Evolutionary conservation across 164 flowering plant species (phyloP), one percentile per base, ranked within the genome.

Genomic region (Stephania yunnanensis): DNA sequence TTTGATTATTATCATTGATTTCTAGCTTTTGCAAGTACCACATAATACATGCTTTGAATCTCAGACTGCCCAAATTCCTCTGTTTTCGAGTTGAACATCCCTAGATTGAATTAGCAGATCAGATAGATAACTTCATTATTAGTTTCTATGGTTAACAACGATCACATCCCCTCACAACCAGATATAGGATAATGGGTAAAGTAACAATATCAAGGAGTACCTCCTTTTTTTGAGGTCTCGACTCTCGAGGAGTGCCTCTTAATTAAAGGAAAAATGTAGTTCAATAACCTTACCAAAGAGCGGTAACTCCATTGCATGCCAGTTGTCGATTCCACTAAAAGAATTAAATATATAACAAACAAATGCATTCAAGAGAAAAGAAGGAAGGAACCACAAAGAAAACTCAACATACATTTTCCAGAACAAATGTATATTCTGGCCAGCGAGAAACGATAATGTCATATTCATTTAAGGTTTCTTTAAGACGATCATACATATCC

Each of bases 361-460:
- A 52, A 73, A 63, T n/a, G 50, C 68, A 74, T 48, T 44, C 1
- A 67, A 30, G 42, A 1, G 31, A 46, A 30, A 30, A 4, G 68
- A 63, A 20, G 74, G 17, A 17, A 29, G 7, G 68, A 69, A 58
- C 6, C 73, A 10, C 2, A 1, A 42, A 1, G 42, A 53, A n/a
- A 69, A 31, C 11, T 46, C 2, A 55, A 82, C 95, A 20, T 87
- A 94, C 98, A 83, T 87, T 89, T 80, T 94, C 98, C 50, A 94
- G 81, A 67, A 84, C 89, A 73, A 86, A 87, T 7, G 87, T 87
- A 71, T 92, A 94, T 76, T 94, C 98, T 36, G 98, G 98, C 98
- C 98, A 94, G 61, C 98, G 91, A 79, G 89, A 84, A 48, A 91
- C 88, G 71, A 94, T 90, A 82, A 94, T 80, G 73, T 91, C 97